Evolutionary conservation across 1,284 basidiomycete species (phyloP), one percentile per base, ranked within the genome.

Genomic region (Ustilago xerochloae): DNA sequence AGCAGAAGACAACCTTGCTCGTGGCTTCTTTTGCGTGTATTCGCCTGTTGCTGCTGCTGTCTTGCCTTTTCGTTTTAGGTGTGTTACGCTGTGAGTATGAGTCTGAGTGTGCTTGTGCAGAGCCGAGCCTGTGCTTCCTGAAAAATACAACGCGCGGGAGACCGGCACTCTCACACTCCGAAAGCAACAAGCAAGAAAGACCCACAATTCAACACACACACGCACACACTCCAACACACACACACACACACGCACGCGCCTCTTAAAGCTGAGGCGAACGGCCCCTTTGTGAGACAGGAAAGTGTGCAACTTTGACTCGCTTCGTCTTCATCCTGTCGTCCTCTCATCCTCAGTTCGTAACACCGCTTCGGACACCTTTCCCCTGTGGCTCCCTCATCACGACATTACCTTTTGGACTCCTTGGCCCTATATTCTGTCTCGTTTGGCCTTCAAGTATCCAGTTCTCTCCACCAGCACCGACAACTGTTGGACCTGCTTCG

Each of bases 331-430:
- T n/a, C n/a, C n/a, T n/a, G n/a, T n/a, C n/a, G n/a, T n/a, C 35
- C 7, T 28, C 22, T 32, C 20, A 4, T 35, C 6, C n/a, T 28
- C 12, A 18, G 12, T 43, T 30, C 32, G 48, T 39, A 51, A 50
- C 48, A 59, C 48, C 57, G 57, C 48, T 59, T 30, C 38, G 18
- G 41, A 45, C 49, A 33, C 46, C 48, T 50, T 22, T 30, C 15
- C 22, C 36, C 50, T 22, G 39, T 41, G 3, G 9, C 39, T 41
- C 39, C 10, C 33, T 35, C 33, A n/a, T n/a, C n/a, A n/a, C n/a
- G n/a, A n/a, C n/a, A n/a, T n/a, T n/a, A n/a, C n/a, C n/a, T n/a
- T n/a, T n/a, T n/a, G n/a, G n/a, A n/a, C n/a, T n/a, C n/a, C n/a
- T n/a, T n/a, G n/a, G n/a, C n/a, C n/a, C n/a, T n/a, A n/a, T n/a